A percentile compares a stretch with the other conserved stretches of the same genome.
Conservation (phyloP, 805 yeast species). For the Sungouiozyma intestinalis region DNA sequence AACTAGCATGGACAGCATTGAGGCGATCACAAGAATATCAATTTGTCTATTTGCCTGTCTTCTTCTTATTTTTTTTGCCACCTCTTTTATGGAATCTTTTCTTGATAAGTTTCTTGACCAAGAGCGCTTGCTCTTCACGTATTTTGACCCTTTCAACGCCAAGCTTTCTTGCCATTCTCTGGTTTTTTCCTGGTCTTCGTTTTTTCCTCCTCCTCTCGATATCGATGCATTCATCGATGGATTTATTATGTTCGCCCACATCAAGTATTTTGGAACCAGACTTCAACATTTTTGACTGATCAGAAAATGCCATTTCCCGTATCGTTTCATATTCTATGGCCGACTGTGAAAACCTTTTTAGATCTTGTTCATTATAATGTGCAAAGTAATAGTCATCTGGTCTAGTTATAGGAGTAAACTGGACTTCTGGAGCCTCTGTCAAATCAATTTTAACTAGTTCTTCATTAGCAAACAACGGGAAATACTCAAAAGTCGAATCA, state of each 20-base stretch:
- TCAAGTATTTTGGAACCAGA: constrained; percentile 7
- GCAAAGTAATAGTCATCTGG: constrained; percentile 20
- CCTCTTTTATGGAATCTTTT: constrained; percentile 29
- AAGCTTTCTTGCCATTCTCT: constrained; percentile 20
- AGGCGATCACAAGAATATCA: no score
- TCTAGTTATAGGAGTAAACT: constrained; percentile 12
- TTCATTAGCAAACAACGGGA: constrained; percentile 22
- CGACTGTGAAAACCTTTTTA: constrained; percentile 8
- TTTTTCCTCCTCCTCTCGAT: constrained; percentile 11
- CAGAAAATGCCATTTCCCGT: constrained; percentile 2
- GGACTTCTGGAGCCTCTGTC: constrained; percentile 14
- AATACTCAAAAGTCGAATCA: constrained; percentile 22
- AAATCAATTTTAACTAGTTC: constrained; percentile 21
- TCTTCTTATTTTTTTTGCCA: constrained; percentile 28
- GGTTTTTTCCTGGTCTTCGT: constrained; percentile 26
- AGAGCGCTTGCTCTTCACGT: constrained; percentile 16
- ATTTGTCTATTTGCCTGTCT: no score
- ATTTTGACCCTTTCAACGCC: constrained; percentile 16
- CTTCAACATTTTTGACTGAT: constrained; percentile 8
- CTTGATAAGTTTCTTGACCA: constrained; percentile 21
- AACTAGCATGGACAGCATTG: no score
- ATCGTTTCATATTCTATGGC: constrained; percentile 16
- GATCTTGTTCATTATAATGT: constrained; percentile 8
- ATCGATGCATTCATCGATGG: constrained; percentile 7
- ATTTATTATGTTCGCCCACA: constrained; percentile 11